Conservation (phyloP, 495 filamentous ascomycete genomes). For the Monascus purpureus region DNA sequence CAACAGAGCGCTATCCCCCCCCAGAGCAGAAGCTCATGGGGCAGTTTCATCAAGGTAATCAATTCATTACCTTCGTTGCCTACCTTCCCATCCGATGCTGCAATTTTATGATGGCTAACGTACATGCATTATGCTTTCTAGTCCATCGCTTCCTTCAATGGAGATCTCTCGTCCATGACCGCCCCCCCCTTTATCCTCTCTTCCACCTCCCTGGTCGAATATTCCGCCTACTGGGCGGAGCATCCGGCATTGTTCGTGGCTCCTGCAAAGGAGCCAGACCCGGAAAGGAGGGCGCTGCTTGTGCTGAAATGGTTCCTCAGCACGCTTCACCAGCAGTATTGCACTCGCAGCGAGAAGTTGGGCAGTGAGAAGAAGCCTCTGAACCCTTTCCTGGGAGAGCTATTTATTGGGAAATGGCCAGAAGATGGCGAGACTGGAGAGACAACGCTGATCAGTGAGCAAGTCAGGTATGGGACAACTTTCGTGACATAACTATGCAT, state of each 20-base stretch:
- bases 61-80: not conserved
- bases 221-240: slow-evolving; percentile 74
- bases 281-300: slow-evolving; percentile 68
- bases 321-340: slow-evolving; percentile 91
- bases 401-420: slow-evolving; percentile 82
- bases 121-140: slow-evolving; percentile 8
- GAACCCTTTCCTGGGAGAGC: slow-evolving; percentile 80
- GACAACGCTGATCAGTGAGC: slow-evolving; percentile 60
- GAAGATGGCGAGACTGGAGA: slow-evolving; percentile 53
- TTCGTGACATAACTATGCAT: too few relatives aligned
- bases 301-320: slow-evolving; percentile 97
- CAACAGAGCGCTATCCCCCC: slow-evolving; percentile 21
- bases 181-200: slow-evolving; percentile 78
- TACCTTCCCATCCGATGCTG: not conserved
- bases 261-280: slow-evolving; percentile 65
- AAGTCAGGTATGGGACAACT: slow-evolving; percentile 48
- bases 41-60: slow-evolving; percentile 38
- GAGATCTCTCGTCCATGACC: slow-evolving; percentile 68
- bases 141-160: slow-evolving; percentile 76
- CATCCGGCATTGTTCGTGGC: slow-evolving; percentile 56
- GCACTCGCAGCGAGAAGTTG: slow-evolving; percentile 76
- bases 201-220: slow-evolving; percentile 64
- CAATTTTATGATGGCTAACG: not conserved
- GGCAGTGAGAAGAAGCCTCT: slow-evolving; percentile 96
- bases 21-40: slow-evolving; percentile 36